These are phyloP conservation scores for Pleurotus cornucopiae DNA, from an alignment of 768 basidiomycete species.

Conservation along the genomic window DNA sequence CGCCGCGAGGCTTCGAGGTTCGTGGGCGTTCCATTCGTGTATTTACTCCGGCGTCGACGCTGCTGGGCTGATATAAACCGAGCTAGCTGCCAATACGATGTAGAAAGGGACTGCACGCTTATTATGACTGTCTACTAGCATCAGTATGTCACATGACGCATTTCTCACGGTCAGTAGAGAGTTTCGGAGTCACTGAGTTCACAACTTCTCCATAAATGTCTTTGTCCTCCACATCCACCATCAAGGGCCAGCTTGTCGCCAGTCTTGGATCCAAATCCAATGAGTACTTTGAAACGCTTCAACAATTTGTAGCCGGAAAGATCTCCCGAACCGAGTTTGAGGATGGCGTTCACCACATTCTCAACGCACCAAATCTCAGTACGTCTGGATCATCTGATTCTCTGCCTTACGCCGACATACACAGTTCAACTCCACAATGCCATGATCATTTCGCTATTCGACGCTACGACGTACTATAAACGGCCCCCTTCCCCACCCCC, in stretches of 20 bases:
- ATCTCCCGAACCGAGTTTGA: constrained; percentile 78
- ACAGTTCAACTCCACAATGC: constrained; percentile 80
- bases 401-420: constrained; percentile 1
- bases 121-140: background rate
- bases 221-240: constrained; percentile 67
- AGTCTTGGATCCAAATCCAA: constrained; percentile 59
- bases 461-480: constrained; percentile 66
- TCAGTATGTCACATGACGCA: too few species aligned
- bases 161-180: too few species aligned
- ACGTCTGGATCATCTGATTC: constrained; percentile 5
- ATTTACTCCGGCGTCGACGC: too few species aligned
- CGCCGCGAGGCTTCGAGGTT: constrained; percentile 68
- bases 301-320: constrained; percentile 61
- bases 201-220: constrained; percentile 45
- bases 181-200: background rate
- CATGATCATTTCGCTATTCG: constrained; percentile 78
- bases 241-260: constrained; percentile 62
- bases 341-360: constrained; percentile 55
- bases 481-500: constrained; percentile 66
- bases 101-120: background rate
- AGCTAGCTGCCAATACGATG: background rate
- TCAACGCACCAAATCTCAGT: constrained; percentile 55
- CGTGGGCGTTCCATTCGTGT: constrained; percentile 37
- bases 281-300: constrained; percentile 60
- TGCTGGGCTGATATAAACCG: background rate